These are phyloP conservation scores for Paraleonurus japonicus DNA, from an alignment of 257 asterid species.

Conservation along the genomic window DNA sequence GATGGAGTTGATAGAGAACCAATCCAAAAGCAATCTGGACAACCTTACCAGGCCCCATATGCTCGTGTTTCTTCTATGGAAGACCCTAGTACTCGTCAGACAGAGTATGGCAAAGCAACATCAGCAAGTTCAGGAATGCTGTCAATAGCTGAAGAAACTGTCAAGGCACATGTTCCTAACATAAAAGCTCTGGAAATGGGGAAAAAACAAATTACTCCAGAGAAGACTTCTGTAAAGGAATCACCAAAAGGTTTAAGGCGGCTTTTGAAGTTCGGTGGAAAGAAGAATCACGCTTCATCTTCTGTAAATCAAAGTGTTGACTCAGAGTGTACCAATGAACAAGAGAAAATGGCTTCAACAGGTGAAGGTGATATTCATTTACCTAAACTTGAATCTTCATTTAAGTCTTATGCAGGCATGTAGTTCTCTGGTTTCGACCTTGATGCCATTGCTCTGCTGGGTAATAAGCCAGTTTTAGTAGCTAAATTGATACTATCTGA, in stretches of 20 bases:
- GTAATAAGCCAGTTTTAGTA: constrained; percentile 10
- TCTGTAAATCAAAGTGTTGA: constrained; percentile 64
- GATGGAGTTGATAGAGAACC: constrained; percentile 39
- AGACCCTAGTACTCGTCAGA: constrained; percentile 53
- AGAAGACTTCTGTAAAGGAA: constrained; percentile 57
- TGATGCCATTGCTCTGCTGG: constrained; percentile 6
- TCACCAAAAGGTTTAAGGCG: constrained; percentile 76
- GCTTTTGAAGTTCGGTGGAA: constrained; percentile 83
- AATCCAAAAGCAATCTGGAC: constrained; percentile 39
- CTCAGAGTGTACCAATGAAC: constrained; percentile 53
- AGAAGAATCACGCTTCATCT: constrained; percentile 60
- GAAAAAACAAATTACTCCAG: constrained; percentile 40
- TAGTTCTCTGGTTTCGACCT: background rate
- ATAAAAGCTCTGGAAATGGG: constrained; percentile 44
- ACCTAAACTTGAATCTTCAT: constrained; percentile 26
- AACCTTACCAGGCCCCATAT: constrained; percentile 57
- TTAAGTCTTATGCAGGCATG: constrained; percentile 1
- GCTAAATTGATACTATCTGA: background rate
- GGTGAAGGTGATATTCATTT: constrained; percentile 62
- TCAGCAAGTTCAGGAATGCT: constrained; percentile 30
- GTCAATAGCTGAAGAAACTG: constrained; percentile 44
- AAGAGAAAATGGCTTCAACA: constrained; percentile 46
- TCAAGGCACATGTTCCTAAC: constrained; percentile 42
- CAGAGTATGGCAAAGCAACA: constrained; percentile 50
- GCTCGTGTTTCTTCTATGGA: constrained; percentile 71